Base-by-base conservation (phyloP, 2,329 filamentous ascomycete species). In the Aciculosporium take region DNA sequence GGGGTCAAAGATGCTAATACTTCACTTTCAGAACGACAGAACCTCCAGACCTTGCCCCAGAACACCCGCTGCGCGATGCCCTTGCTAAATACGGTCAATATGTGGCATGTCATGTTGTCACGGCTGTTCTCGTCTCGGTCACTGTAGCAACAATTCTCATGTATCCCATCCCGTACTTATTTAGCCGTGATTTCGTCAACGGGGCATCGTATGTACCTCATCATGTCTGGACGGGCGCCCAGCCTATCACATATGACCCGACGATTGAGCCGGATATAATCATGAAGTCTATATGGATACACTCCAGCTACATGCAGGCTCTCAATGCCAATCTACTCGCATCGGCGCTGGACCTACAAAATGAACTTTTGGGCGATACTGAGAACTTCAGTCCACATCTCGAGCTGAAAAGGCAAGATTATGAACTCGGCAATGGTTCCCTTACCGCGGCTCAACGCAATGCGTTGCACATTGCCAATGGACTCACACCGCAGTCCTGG, bases 221-320 rank as follows among this genome's bases (percentile, higher is more conserved):
- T 53, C 81, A 88, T 71, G 82, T 84, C 49, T 89, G 84, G 84
- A 87, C 83, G 21, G 79, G 79, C 29, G 81, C 80, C 5, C 74
- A 76, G 45, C 74, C 79, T 23, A 65, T 83, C 41, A 62, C 71
- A 28, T 71, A 72, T 37, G 65, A 65, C 41, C 59, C 61, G 4
- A 54, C 62, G 21, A 64, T 67, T 34, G 62, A 67, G 40, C 71
- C 79, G 4, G 82, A 89, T 56, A 76, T 89, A n/a, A 76, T 83
- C 42, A 82, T 89, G 75, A 80, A 82, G 49, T 84, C 84, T 43
- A 72, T 85, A 42, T 89, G 84, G 84, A 71, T 89, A 13, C 82
- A 88, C 53, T 82, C 81, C 47, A 80, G 74, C 56, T 87, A 87
- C 54, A 88, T 88, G 79, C 70, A 78, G 52, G 84, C 82, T 9